Conservation (phyloP, 495 filamentous ascomycete species). For the Aspergillus steynii region DNA sequence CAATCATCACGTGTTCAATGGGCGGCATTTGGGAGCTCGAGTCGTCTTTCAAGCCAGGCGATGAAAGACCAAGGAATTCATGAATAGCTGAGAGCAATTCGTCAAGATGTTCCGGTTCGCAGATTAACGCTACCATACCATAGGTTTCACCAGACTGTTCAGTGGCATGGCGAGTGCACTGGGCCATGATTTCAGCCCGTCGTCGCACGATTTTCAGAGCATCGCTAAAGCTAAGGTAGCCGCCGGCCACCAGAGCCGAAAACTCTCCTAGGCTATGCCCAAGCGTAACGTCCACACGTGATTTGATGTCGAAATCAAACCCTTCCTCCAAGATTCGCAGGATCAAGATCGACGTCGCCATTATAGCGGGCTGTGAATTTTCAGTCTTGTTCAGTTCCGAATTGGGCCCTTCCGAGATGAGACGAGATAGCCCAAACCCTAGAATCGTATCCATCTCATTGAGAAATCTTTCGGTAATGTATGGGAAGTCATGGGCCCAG, state of each 20-base stretch:
- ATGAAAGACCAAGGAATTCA: constrained; percentile 71
- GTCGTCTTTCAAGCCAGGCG: constrained; percentile 65
- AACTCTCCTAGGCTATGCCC: constrained; percentile 97
- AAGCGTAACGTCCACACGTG: constrained; percentile 75
- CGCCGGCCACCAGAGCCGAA: constrained; percentile 81
- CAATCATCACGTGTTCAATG: constrained; percentile 85
- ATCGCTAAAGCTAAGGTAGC: constrained; percentile 74
- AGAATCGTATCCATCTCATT: constrained; percentile 81
- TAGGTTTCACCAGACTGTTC: constrained; percentile 67
- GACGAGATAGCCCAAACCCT: constrained; percentile 64
- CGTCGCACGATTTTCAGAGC: constrained; percentile 73
- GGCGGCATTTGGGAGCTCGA: constrained; percentile 63
- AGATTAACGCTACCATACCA: constrained; percentile 93
- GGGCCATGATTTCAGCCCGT: constrained; percentile 83
- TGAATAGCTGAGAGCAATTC: constrained; percentile 69
- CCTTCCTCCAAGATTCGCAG: constrained; percentile 85
- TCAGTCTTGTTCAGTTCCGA: constrained; percentile 74
- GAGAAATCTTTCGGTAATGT: constrained; percentile 67
- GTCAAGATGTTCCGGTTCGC: constrained; percentile 71
- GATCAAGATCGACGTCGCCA: constrained; percentile 89
- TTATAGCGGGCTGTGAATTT: constrained; percentile 93
- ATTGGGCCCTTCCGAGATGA: constrained; percentile 79
- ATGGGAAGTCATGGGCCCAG: constrained; percentile 82
- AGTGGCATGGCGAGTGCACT: constrained; percentile 64
- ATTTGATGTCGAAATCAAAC: constrained; percentile 70